A percentile compares a stretch with the other conserved stretches of the same genome.
Evolutionary conservation across 2,329 filamentous ascomycete genomes (phyloP).

Genomic region (Helotiales sp.): DNA sequence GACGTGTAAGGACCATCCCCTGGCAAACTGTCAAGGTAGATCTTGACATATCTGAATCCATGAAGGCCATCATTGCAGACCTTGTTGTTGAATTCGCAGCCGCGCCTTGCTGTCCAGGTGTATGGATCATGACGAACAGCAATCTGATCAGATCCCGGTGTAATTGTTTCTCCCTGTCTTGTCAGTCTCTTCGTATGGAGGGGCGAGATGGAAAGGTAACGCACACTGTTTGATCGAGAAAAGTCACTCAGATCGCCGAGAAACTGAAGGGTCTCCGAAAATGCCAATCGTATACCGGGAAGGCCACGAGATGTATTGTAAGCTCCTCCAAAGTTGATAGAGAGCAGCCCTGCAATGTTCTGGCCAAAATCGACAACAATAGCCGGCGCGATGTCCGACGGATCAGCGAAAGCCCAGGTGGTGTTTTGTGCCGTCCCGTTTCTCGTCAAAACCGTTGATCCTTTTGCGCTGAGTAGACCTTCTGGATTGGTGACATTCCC

Average conservation of each 20-base stretch:
- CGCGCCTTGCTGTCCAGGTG: constrained; percentile 52
- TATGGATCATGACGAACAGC: constrained; percentile 50
- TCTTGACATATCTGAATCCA: constrained; percentile 57
- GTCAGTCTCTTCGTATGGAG: not conserved
- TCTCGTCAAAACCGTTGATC: constrained; percentile 43
- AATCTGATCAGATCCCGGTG: constrained; percentile 55
- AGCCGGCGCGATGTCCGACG: constrained; percentile 39
- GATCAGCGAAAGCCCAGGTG: constrained; percentile 6
- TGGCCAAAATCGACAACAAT: constrained; percentile 57
- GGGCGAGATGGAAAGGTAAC: constrained; percentile 15
- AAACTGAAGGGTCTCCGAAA: constrained; percentile 55
- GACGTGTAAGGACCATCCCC: constrained; percentile 52
- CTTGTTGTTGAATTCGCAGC: constrained; percentile 49
- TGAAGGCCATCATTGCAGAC: constrained; percentile 59
- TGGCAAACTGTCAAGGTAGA: constrained; percentile 52
- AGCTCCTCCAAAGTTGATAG: constrained; percentile 49
- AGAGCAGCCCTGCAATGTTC: constrained; percentile 52
- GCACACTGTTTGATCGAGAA: constrained; percentile 53
- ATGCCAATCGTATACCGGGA: constrained; percentile 52
- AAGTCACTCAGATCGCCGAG: constrained; percentile 54
- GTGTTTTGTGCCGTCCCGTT: constrained; percentile 17
- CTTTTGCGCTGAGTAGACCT: constrained; percentile 41
- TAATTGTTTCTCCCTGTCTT: constrained; percentile 46
- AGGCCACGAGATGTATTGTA: constrained; percentile 41
- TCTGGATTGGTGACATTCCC: constrained; percentile 49